A percentile compares a stretch with the other conserved stretches of the same genome.
Evolutionary conservation across 495 filamentous ascomycete species (phyloP).

Genomic region (Oidiodendron maius): DNA sequence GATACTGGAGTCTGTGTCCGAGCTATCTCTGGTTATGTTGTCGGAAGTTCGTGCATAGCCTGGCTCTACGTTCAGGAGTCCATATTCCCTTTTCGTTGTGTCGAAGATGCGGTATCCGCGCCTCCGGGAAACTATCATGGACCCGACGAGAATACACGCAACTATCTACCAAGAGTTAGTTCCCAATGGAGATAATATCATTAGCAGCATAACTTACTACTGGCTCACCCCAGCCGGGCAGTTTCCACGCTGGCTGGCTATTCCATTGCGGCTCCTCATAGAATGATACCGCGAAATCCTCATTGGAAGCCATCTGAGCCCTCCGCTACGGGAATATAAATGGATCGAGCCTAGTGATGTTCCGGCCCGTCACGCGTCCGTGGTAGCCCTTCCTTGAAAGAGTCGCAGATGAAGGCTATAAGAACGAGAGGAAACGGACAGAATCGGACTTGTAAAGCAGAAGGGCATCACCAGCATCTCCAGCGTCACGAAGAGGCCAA

Average conservation of each 20-base stretch:
- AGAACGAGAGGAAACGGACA: too few relatives aligned
- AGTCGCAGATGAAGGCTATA: too few relatives aligned
- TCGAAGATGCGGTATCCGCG: slow-evolving; percentile 40
- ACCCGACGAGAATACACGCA: slow-evolving; percentile 48
- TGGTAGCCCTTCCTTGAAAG: too few relatives aligned
- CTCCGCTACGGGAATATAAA: too few relatives aligned
- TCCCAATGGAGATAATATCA: not conserved
- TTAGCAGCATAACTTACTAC: slow-evolving; percentile 35
- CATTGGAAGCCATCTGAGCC: too few relatives aligned
- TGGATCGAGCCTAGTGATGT: too few relatives aligned
- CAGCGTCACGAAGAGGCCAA: too few relatives aligned
- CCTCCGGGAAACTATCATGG: slow-evolving; percentile 50
- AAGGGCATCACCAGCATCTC: too few relatives aligned
- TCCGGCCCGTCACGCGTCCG: too few relatives aligned
- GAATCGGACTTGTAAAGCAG: too few relatives aligned
- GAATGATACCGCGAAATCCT: too few relatives aligned
- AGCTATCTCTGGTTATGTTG: slow-evolving; percentile 26
- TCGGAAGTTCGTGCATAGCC: slow-evolving; percentile 34
- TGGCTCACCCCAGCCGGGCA: slow-evolving; percentile 53
- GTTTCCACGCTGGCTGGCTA: slow-evolving; percentile 39
- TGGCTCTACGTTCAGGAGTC: slow-evolving; percentile 27
- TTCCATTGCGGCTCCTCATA: slow-evolving; percentile 27
- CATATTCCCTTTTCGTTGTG: slow-evolving; percentile 26
- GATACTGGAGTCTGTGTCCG: slow-evolving; percentile 21
- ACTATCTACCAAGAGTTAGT: slow-evolving; percentile 40